Conservation (phyloP, 2,329 filamentous ascomycete genomes). For the Phaeoacremonium minimum region DNA sequence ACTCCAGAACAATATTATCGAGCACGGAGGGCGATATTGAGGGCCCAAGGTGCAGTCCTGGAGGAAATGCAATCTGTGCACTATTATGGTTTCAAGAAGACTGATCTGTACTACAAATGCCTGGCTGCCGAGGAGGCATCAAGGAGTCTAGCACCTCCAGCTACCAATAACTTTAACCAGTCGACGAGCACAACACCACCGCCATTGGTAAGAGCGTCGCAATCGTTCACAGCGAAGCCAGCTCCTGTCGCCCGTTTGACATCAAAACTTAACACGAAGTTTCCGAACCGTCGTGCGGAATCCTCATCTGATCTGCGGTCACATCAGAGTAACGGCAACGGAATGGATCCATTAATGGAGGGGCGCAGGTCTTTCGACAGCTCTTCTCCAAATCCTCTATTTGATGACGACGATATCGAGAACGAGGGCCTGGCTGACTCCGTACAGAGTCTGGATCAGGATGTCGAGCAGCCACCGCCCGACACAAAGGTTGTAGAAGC, state of each 20-base stretch:
- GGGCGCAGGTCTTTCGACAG: slow-evolving; percentile 70
- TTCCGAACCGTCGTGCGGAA: slow-evolving; percentile 31
- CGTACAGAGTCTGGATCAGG: slow-evolving; percentile 73
- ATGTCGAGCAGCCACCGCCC: slow-evolving; percentile 55
- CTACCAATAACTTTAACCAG: slow-evolving; percentile 16
- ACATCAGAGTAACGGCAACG: slow-evolving; percentile 28
- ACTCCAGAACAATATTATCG: slow-evolving; percentile 77
- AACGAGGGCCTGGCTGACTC: slow-evolving; percentile 68
- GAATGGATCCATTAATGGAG: slow-evolving; percentile 32
- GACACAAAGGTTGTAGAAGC: slow-evolving; percentile 83
- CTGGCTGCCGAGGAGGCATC: slow-evolving; percentile 79
- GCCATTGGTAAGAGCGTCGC: slow-evolving; percentile 19
- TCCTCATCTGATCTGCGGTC: slow-evolving; percentile 44
- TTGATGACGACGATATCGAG: slow-evolving; percentile 79
- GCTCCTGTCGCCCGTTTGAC: slow-evolving; percentile 36
- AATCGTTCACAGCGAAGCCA: slow-evolving; percentile 36
- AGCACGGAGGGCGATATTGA: slow-evolving; percentile 76
- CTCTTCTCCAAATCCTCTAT: slow-evolving; percentile 46
- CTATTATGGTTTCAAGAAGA: slow-evolving; percentile 83
- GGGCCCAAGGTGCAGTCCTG: slow-evolving; percentile 76
- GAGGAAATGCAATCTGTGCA: slow-evolving; percentile 79
- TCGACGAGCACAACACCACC: slow-evolving; percentile 14
- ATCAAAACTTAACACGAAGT: slow-evolving; percentile 26
- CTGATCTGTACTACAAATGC: slow-evolving; percentile 94
- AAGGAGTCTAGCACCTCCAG: slow-evolving; percentile 17